Conservation (phyloP, 306 rosid genomes). For the Mucuna pruriens region DNA sequence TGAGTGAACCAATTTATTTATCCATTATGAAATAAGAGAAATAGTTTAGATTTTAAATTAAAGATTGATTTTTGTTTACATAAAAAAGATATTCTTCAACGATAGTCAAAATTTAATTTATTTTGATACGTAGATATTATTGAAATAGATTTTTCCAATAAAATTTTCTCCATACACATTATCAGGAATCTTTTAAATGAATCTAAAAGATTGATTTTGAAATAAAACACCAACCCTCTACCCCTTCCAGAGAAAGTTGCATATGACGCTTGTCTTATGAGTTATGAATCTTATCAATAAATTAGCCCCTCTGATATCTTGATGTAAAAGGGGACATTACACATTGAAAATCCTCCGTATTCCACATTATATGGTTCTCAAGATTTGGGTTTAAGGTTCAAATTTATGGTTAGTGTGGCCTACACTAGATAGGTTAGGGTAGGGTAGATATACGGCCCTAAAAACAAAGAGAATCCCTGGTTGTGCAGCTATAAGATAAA, state of each 20-base stretch:
- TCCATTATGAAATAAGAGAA: not conserved
- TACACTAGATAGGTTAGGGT: not conserved
- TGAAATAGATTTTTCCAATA: too few relatives aligned
- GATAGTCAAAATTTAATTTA: too few relatives aligned
- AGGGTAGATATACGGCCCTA: not conserved
- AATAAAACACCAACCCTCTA: not conserved
- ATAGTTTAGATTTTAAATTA: not conserved
- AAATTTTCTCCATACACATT: too few relatives aligned
- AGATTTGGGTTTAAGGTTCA: not conserved
- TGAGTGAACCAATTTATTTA: not conserved
- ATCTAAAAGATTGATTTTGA: not conserved
- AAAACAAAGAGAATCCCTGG: conserved; percentile 20
- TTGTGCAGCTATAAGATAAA: conserved; percentile 17
- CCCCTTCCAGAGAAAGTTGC: not conserved
- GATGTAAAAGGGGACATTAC: conserved; percentile 4
- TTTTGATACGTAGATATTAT: too few relatives aligned
- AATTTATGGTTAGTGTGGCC: not conserved
- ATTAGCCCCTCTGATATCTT: not conserved
- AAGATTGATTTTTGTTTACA: not conserved
- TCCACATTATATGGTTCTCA: conserved; percentile 13
- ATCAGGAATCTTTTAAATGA: too few relatives aligned
- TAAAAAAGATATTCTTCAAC: too few relatives aligned
- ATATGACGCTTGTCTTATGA: not conserved
- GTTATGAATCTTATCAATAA: not conserved
- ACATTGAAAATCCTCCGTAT: conserved; percentile 6